Evolutionary conservation across 331 rosid genomes (phyloP), one percentile per base, ranked within the genome.

Genomic region (Quercus phellos): DNA sequence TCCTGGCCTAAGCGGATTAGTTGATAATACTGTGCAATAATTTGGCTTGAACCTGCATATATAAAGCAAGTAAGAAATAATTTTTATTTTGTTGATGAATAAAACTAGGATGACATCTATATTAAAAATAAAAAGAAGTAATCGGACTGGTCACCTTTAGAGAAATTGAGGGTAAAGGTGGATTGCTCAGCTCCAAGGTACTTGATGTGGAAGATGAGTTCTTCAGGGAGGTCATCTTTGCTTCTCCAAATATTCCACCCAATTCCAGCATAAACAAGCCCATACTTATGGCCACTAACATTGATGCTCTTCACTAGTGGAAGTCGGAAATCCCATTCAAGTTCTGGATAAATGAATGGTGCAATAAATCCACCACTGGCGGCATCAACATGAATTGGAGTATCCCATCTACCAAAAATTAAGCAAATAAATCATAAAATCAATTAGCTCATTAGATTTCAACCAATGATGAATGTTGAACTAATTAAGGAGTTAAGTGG

Each of bases 101-200:
- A 38, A 38, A 38, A 8, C 46, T 8, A 38, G 46, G 46, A 38
- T 8, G 12, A 0, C 12, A 38, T 38, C 9, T 22, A 7, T 4
- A 3, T 32, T 24, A 24, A 24, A 24, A 24, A 22, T 1, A 22
- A 22, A 22, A 22, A 8, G 11, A 9, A 10, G 13, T 21, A 0
- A 32, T 22, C 0, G 1, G 9, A 17, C 4, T 58, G 11, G 2
- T 69, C 68, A 82, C 93, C 90, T 87, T 92, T 89, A 54, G 96
- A 92, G 85, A 92, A 90, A 75, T 92, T 92, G 88, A 92, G 96
- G 34, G 97, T 89, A 81, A 90, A 89, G 14, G 96, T 92, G 77
- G 92, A 92, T 61, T 92, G 96, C 4, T 92, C 92, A 24, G 91
- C 85, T 21, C 97, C 97, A 8, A 92, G 94, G 73, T 92, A 92